Evolutionary conservation across 805 yeast species (phyloP).

Genomic region (Candida tibetensis): DNA sequence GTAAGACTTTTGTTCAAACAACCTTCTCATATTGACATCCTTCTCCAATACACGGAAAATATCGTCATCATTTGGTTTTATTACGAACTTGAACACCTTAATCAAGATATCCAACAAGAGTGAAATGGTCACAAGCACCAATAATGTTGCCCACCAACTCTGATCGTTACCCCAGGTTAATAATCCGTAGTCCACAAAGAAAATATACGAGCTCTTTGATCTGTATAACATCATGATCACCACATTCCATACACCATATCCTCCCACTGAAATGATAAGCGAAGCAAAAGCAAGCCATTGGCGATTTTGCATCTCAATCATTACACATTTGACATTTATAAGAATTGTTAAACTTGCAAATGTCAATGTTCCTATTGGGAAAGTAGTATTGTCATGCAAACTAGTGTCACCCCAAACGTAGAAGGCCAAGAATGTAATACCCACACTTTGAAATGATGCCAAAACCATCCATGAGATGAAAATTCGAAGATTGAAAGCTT

Average conservation of each 20-base stretch:
- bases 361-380: constrained; percentile 75
- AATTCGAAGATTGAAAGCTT: constrained; percentile 67
- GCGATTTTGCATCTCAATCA: constrained; percentile 76
- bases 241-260: constrained; percentile 84
- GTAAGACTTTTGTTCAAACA: constrained; percentile 70
- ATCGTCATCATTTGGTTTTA: constrained; percentile 74
- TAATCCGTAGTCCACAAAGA: constrained; percentile 69
- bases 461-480: constrained; percentile 76
- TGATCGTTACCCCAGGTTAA: constrained; percentile 73
- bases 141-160: constrained; percentile 82
- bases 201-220: constrained; percentile 53
- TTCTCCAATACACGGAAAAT: constrained; percentile 75
- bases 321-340: constrained; percentile 74
- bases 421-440: constrained; percentile 65
- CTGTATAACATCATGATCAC: constrained; percentile 68
- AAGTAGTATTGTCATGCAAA: constrained; percentile 67
- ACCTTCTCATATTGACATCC: constrained; percentile 59
- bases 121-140: constrained; percentile 57
- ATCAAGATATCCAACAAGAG: constrained; percentile 63
- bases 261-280: constrained; percentile 68
- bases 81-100: constrained; percentile 52
- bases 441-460: constrained; percentile 70
- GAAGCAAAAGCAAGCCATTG: constrained; percentile 68
- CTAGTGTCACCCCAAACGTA: constrained; percentile 71
- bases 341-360: constrained; percentile 71